Evolutionary conservation across 345 rosid genomes (phyloP), one percentile per base, ranked within the genome.

Genomic region (Boechera retrofracta): DNA sequence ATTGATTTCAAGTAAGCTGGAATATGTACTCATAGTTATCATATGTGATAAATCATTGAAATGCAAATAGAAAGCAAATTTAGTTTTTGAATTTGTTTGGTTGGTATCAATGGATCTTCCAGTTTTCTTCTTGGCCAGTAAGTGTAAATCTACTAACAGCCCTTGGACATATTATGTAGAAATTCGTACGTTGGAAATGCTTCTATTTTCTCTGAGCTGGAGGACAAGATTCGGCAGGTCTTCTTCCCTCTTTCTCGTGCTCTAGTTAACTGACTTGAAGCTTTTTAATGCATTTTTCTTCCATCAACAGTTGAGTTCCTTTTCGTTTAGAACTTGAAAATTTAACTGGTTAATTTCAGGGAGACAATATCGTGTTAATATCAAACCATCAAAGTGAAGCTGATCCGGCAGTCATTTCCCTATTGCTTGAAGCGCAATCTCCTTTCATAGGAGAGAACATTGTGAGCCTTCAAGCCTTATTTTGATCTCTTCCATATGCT

Each of bases 371-470:
- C 41, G 83, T 90, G 32, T 81, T 95, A 74, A 90, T 95, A 73
- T 90, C 99, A 80, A 95, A 95, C 83, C 99, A 95, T 86, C 99
- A 95, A 82, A 88, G 87, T 69, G 98, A 95, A 85, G 98, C 99
- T 70, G 99, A 95, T 69, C 99, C 99, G 9, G 97, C 97, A 33
- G 31, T 90, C 67, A 95, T 95, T 64, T 85, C 99, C 4, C 81
- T 95, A 71, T 72, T 88, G 83, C 98, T 95, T 82, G 99, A 95
- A 81, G 83, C 82, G 74, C 84, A 93, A 60, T 84, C 84, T 54
- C 83, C 89, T 6, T 79, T 78, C 63, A 80, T 88, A 24, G 87
- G 94, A 26, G 94, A 88, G 82, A 95, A 87, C 79, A 58, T 91
- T 91, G 99, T 90, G 71, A 88, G 72, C 73, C 33, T 38, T 41